Base-by-base conservation (phyloP, 345 rosid species). In the Populus deltoides region DNA sequence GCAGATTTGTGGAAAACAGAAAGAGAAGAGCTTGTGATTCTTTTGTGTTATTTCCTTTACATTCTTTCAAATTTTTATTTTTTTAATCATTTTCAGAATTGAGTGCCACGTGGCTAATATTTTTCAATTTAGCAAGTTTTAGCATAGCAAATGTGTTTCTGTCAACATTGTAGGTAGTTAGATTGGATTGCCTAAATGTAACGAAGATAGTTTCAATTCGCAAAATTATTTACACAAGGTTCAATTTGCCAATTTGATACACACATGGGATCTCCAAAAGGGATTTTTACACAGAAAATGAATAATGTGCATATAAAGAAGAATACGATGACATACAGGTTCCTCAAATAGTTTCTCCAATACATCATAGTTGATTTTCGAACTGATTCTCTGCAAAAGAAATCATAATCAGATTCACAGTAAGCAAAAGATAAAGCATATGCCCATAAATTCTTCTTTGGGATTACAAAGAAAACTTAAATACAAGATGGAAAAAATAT, bases 281-380 rank as follows among this genome's bases (percentile, higher is more conserved):
- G 65, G 65, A 4, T 10, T 59, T 59, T n/a, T 24, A 43, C 47
- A 43, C 0, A 43, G 47, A 3, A 27, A 7, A 24, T 29, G 10
- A 62, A 62, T 24, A 13, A 41, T 63, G 33, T 27, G 13, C 2
- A 45, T 7, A 4, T 10, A 53, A 61, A 78, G 41, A 66, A 82
- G 51, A 41, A 71, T 39, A 53, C 5, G 15, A 65, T 62, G 74
- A 84, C 97, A 47, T 85, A 91, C 97, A 7, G 91, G 78, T 73
- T 86, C 87, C 66, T 86, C 88, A 70, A 93, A 92, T 68, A 94
- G 95, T 76, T 90, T 87, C 71, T 86, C 90, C 88, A 92, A 77
- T 15, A 81, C 88, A 31, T 93, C 92, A 24, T 82, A 86, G 87
- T 94, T 93, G 87, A 93, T 87, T 79, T 88, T 84, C 33, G 88